A percentile compares a stretch with the other conserved stretches of the same genome.
phyloP scores from a whole-genome alignment of 2,329 filamentous ascomycete genomes.

The Ophiostoma ips region DNA sequence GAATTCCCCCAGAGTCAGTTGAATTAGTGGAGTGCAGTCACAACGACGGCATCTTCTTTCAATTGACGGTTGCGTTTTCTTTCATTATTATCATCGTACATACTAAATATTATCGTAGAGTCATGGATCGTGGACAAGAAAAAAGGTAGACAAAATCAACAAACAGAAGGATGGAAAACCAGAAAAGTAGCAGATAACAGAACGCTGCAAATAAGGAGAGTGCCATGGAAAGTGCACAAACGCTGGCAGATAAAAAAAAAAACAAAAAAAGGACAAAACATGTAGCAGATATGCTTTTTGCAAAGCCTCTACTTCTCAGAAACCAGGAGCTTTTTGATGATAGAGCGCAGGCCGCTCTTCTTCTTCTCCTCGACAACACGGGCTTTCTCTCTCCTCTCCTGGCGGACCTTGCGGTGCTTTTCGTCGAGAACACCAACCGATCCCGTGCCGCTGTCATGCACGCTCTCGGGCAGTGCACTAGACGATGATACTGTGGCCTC shows the following conservation, averaged over 20 bases:
- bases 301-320: not conserved
- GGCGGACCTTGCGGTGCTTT: constrained; percentile 14
- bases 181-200: not conserved
- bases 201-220: not conserved
- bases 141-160: not conserved
- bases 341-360: constrained; percentile 9
- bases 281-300: too few species aligned
- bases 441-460: not conserved
- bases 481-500: not conserved
- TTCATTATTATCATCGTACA: not conserved
- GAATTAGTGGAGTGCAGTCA: too few species aligned
- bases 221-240: too few species aligned
- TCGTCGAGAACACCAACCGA: constrained; percentile 4
- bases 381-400: constrained; percentile 12
- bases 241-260: not conserved
- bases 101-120: not conserved
- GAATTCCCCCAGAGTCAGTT: too few species aligned
- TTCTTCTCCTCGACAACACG: constrained; percentile 10
- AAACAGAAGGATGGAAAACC: not conserved
- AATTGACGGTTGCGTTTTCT: too few species aligned
- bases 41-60: too few species aligned
- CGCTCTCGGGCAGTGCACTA: not conserved
- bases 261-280: not conserved
- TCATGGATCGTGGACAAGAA: not conserved
- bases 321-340: constrained; percentile 12